Conservation (phyloP, 2,329 filamentous ascomycete genomes). For the Aulographum hederae region DNA sequence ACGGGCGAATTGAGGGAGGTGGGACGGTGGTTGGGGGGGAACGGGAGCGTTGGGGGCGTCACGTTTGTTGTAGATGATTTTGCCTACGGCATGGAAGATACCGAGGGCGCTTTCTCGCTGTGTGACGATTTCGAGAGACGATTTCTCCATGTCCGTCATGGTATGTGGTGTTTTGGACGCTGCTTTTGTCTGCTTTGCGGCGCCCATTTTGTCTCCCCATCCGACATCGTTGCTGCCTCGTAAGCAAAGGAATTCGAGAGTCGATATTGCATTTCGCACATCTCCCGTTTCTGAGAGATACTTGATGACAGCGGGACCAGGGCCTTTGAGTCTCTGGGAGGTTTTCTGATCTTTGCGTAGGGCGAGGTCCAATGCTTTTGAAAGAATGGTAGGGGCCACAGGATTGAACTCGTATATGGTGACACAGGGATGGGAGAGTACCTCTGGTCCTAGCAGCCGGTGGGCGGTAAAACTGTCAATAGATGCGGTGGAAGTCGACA, state of each 20-base stretch:
- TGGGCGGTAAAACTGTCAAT: slow-evolving; percentile 89
- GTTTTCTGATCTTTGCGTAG: slow-evolving; percentile 70
- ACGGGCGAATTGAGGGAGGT: slow-evolving; percentile 25
- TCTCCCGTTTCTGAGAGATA: slow-evolving; percentile 75
- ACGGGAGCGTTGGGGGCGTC: slow-evolving; percentile 24
- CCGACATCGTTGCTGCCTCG: slow-evolving; percentile 57
- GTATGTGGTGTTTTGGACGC: slow-evolving; percentile 38
- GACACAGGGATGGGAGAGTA: slow-evolving; percentile 63
- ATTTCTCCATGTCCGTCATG: slow-evolving; percentile 59
- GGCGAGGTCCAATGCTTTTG: slow-evolving; percentile 66
- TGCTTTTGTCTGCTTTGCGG: slow-evolving; percentile 38
- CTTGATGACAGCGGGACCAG: slow-evolving; percentile 62
- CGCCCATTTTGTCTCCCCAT: slow-evolving; percentile 57
- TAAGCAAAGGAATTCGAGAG: slow-evolving; percentile 80
- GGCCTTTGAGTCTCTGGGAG: slow-evolving; percentile 50
- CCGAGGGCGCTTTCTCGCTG: slow-evolving; percentile 80
- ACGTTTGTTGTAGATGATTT: slow-evolving; percentile 91
- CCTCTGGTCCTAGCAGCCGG: slow-evolving; percentile 69
- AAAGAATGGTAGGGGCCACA: slow-evolving; percentile 69
- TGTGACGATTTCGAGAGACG: slow-evolving; percentile 64
- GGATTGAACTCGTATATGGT: slow-evolving; percentile 82
- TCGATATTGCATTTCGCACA: slow-evolving; percentile 78
- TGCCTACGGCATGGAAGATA: slow-evolving; percentile 91
- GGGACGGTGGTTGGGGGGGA: slow-evolving; percentile 24
- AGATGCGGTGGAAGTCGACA: slow-evolving; percentile 69